A percentile compares a stretch with the other conserved stretches of the same genome.
Evolutionary conservation across 148 eudicot genomes (phyloP).

Genomic region (Camellia lanceoleosa): DNA sequence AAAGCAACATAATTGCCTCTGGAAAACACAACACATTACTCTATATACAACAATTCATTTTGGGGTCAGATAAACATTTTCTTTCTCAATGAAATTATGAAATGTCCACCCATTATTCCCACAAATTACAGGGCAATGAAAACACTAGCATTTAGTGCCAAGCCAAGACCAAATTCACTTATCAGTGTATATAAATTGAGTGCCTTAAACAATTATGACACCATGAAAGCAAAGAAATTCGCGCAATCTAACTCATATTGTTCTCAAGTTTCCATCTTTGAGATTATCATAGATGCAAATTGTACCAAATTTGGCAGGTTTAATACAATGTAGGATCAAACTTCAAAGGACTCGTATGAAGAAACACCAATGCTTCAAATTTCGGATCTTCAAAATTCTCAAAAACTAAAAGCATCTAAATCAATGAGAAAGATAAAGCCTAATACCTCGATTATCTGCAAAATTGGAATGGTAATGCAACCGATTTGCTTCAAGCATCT

Average conservation of each 20-base stretch:
- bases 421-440: background rate
- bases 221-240: background rate
- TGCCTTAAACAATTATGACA: background rate
- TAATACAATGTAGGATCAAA: background rate
- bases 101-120: background rate
- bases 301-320: background rate
- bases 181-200: background rate
- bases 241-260: background rate
- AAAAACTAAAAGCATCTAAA: constrained; percentile 1
- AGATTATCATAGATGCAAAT: background rate
- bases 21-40: background rate
- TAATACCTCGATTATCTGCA: constrained; percentile 68
- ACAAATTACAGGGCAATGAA: background rate
- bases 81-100: background rate
- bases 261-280: background rate
- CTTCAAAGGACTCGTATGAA: background rate
- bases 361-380: background rate
- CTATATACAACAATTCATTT: background rate
- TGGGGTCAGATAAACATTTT: background rate
- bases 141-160: background rate
- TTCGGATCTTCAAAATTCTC: background rate
- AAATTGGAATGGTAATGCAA: constrained; percentile 96
- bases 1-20: background rate
- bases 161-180: background rate
- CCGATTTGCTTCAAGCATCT: constrained; percentile 89